phyloP scores from a whole-genome alignment of 768 basidiomycete genomes.

The Xerocomellus chrysenteron region DNA sequence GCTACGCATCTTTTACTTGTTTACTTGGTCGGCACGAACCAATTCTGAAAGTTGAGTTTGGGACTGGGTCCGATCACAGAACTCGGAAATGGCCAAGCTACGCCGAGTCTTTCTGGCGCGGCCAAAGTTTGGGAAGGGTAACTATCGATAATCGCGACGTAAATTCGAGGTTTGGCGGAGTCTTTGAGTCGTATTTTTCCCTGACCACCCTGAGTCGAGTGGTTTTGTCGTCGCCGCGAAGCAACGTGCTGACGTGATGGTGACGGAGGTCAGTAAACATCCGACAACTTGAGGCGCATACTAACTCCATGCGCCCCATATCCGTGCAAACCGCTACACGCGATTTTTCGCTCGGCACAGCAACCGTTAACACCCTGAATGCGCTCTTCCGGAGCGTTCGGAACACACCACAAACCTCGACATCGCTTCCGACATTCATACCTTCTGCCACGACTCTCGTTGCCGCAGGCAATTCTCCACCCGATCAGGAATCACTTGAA shows the following conservation, averaged over 20 bases:
- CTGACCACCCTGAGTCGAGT: conserved; percentile 2
- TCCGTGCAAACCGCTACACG: conserved; percentile 4
- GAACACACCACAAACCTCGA: neutral
- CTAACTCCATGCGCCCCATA: neutral
- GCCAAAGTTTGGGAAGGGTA: too few relatives aligned
- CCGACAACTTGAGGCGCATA: too few relatives aligned
- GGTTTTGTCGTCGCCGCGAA: too few relatives aligned
- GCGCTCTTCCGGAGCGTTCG: neutral
- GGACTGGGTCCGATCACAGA: conserved; percentile 1
- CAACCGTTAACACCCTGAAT: conserved; percentile 9
- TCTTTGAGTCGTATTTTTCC: too few relatives aligned
- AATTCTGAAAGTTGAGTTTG: conserved; percentile 1
- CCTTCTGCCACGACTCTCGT: conserved; percentile 12
- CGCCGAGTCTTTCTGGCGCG: neutral
- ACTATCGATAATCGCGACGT: too few relatives aligned
- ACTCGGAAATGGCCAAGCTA: neutral
- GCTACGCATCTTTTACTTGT: neutral
- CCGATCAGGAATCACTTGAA: neutral
- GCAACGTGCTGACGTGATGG: conserved; percentile 6
- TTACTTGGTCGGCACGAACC: neutral
- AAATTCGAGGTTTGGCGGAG: too few relatives aligned
- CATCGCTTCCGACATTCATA: conserved; percentile 16
- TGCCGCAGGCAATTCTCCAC: conserved; percentile 2
- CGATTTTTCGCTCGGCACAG: neutral
- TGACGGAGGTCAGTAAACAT: conserved; percentile 5